Percentiles rank a stretch among this genome's conserved stretches.
phyloP scores from a whole-genome alignment of 345 rosid genomes.

The Syzygium oleosum region DNA sequence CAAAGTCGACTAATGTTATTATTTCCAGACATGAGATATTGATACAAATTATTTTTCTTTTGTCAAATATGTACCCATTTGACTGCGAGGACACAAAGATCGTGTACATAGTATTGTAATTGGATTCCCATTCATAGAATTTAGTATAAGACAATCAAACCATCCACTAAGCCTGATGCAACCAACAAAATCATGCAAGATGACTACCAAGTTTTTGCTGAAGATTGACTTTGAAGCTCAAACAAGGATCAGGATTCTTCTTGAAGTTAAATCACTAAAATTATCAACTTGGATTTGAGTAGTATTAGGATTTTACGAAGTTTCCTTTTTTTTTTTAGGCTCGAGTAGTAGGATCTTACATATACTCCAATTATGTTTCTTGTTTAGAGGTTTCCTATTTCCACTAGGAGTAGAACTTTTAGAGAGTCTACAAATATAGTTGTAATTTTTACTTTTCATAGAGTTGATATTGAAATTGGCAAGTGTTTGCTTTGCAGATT shows the following conservation, averaged over 20 bases:
- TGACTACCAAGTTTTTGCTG: not conserved
- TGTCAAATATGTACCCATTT: not conserved
- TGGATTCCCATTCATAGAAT: not conserved
- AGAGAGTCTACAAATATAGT: not conserved
- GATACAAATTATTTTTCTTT: not conserved
- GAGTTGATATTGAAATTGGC: not conserved
- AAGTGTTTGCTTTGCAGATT: not conserved
- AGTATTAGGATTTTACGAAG: rapidly evolving
- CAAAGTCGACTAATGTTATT: not conserved
- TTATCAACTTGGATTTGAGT: not conserved
- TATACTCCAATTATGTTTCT: not conserved
- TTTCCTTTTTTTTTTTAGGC: not conserved
- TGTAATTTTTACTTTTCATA: not conserved
- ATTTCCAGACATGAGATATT: not conserved
- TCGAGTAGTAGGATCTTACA: not conserved
- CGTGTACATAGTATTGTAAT: not conserved
- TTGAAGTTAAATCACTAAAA: not conserved
- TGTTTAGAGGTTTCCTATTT: not conserved
- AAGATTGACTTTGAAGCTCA: not conserved
- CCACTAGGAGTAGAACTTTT: not conserved
- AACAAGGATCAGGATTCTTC: not conserved
- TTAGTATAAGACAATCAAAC: not conserved
- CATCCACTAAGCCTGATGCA: not conserved
- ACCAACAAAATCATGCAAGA: not conserved
- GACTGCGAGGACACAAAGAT: not conserved